Evolutionary conservation across 2,329 filamentous ascomycete genomes (phyloP).

Genomic region (Exophiala calicioides): DNA sequence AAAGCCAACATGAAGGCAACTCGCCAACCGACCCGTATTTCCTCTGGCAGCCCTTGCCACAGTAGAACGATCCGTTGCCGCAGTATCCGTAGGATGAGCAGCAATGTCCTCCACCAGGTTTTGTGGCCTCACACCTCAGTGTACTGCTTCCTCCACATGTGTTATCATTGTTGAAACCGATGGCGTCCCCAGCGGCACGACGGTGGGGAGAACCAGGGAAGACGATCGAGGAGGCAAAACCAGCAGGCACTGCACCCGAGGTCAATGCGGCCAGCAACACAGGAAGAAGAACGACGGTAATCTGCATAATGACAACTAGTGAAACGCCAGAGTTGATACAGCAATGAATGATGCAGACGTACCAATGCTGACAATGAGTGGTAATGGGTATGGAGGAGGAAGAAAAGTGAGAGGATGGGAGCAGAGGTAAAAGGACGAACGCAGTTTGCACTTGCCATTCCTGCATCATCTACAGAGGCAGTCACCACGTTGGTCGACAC

Average conservation of each 20-base stretch:
- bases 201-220: no score
- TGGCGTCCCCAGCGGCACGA: no score
- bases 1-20: no score
- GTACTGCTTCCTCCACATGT: no score
- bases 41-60: conserved; percentile 29
- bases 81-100: conserved; percentile 24
- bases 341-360: conserved; percentile 10
- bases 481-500: no score
- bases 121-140: conserved; percentile 26
- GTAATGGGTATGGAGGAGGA: no score
- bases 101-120: conserved; percentile 21
- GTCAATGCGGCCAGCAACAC: not conserved
- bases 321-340: not conserved
- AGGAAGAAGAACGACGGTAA: conserved; percentile 8
- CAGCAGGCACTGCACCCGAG: not conserved
- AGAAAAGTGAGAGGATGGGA: not conserved
- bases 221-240: no score
- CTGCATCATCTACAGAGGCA: no score
- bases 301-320: conserved; percentile 9
- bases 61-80: conserved; percentile 26
- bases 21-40: conserved; percentile 19
- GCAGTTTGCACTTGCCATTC: no score
- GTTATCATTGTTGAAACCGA: no score
- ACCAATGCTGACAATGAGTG: conserved; percentile 12
- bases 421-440: no score